Evolutionary conservation across 495 filamentous ascomycete genomes (phyloP).

Genomic region (Podospora didyma): DNA sequence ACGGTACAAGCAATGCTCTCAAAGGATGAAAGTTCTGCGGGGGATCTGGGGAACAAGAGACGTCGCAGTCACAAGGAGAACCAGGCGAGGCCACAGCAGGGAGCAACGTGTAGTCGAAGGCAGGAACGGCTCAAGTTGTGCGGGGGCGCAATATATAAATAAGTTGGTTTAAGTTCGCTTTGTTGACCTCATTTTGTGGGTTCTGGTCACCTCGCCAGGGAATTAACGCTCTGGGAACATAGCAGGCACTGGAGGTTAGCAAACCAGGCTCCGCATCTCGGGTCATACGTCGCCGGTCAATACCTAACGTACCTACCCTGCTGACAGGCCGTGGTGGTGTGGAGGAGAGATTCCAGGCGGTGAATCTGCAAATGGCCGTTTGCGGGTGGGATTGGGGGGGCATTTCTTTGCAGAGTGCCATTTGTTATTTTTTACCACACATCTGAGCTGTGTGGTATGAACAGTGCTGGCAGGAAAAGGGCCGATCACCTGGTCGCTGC

Average conservation of each 20-base stretch:
- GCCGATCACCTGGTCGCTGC: background rate
- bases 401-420: no score
- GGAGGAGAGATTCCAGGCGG: no score
- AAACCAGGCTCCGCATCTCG: background rate
- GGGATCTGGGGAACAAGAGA: no score
- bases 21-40: background rate
- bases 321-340: no score
- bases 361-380: no score
- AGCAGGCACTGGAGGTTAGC: background rate
- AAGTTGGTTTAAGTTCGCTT: background rate
- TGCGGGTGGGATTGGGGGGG: no score
- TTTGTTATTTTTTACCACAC: no score
- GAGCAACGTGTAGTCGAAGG: background rate
- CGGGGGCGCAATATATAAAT: constrained; percentile 2
- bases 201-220: background rate
- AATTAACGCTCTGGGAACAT: background rate
- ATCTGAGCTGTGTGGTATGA: no score
- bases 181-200: background rate
- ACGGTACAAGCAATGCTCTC: background rate
- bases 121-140: background rate
- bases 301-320: no score
- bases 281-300: background rate
- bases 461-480: no score
- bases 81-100: background rate
- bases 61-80: background rate